phyloP scores from a whole-genome alignment of 176 grass and related monocot species.

The Olyra latifolia region DNA sequence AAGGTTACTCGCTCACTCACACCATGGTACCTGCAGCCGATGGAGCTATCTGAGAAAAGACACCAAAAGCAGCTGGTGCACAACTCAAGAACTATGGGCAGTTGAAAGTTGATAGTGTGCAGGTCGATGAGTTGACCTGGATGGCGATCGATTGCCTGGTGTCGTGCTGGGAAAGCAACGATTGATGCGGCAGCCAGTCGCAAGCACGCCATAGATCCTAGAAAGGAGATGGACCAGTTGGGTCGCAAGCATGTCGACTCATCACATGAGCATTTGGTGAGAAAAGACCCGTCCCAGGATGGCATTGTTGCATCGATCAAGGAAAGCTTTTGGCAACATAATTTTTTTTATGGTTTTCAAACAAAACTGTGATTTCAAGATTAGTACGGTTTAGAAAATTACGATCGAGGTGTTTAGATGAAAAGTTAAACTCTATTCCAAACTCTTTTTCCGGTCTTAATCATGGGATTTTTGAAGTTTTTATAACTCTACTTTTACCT shows the following conservation, averaged over 20 bases:
- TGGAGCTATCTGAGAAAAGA: background rate
- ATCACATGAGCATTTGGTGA: background rate
- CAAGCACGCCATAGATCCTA: background rate
- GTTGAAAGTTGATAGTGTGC: background rate
- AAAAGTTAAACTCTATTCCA: no score
- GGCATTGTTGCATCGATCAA: no score
- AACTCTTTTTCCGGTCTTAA: no score
- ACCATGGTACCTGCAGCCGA: background rate
- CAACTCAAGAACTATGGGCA: background rate
- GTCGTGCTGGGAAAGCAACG: constrained; percentile 6
- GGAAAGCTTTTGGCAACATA: no score
- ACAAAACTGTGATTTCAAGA: no score
- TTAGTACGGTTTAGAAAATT: no score
- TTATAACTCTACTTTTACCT: no score
- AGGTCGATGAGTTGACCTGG: constrained; percentile 28
- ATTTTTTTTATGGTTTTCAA: no score
- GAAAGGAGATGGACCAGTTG: background rate
- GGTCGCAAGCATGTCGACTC: no score
- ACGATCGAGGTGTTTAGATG: no score
- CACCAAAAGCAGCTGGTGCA: background rate
- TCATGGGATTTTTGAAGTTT: no score
- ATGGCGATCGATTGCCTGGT: background rate
- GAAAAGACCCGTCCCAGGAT: background rate
- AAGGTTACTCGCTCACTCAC: no score
- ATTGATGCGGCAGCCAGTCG: background rate